A percentile compares a stretch with the other conserved stretches of the same genome.
These are phyloP conservation scores for Cystobasidiaceae sp. DNA, from an alignment of 1,284 basidiomycete genomes.

Conservation along the genomic window DNA sequence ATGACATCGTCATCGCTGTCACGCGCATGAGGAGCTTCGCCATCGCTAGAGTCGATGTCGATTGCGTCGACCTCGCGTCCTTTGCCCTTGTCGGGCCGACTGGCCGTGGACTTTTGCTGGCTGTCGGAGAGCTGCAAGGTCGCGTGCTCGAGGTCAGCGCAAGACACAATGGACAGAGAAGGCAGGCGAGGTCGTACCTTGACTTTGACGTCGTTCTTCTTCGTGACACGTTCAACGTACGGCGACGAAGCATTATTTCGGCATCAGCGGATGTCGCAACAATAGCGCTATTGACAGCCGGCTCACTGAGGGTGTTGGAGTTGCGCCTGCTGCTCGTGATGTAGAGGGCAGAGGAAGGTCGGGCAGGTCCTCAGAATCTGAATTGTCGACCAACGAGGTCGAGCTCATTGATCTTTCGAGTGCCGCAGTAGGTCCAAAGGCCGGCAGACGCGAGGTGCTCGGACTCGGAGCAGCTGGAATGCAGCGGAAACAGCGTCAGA, in stretches of 20 bases:
- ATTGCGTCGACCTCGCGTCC: not conserved
- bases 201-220: too few relatives aligned
- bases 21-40: too few relatives aligned
- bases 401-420: not conserved
- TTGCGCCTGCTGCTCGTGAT: not conserved
- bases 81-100: not conserved
- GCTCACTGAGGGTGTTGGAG: not conserved
- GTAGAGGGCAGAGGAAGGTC: not conserved
- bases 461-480: too few relatives aligned
- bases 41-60: not conserved
- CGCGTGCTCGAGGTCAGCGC: not conserved
- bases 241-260: too few relatives aligned
- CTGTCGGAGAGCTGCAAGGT: not conserved
- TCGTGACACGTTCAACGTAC: too few relatives aligned
- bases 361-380: slow-evolving; percentile 4
- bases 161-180: not conserved
- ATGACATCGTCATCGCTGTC: not conserved
- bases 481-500: too few relatives aligned
- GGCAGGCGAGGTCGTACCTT: too few relatives aligned
- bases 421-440: not conserved
- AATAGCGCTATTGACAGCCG: too few relatives aligned
- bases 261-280: too few relatives aligned
- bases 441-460: not conserved
- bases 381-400: not conserved
- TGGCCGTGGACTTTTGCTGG: not conserved